Conservation (phyloP, 768 basidiomycete species). For the Rossbeevera mucosa region DNA sequence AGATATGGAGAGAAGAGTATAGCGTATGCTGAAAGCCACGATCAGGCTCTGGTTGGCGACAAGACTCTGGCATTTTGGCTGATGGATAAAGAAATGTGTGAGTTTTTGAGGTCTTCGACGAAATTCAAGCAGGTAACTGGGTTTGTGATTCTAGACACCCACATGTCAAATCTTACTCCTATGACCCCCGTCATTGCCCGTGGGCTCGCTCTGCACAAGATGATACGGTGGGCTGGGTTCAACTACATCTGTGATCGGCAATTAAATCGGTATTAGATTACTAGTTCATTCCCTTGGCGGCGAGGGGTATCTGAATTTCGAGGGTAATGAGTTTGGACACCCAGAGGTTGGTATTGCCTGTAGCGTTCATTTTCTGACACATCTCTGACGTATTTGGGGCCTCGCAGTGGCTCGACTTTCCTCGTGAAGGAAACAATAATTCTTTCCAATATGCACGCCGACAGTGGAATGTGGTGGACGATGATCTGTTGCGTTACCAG, state of each 20-base stretch:
- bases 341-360: slow-evolving; percentile 62
- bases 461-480: slow-evolving; percentile 95
- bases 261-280: slow-evolving; percentile 46
- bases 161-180: slow-evolving; percentile 86
- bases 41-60: slow-evolving; percentile 97
- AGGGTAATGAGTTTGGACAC: slow-evolving; percentile 98
- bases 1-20: slow-evolving; percentile 88
- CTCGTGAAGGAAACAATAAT: slow-evolving; percentile 90
- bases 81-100: slow-evolving; percentile 99
- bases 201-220: slow-evolving; percentile 91
- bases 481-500: slow-evolving; percentile 79
- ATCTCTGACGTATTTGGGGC: neutral
- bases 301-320: slow-evolving; percentile 97
- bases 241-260: neutral
- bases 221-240: slow-evolving; percentile 70
- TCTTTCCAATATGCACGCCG: slow-evolving; percentile 97
- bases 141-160: slow-evolving; percentile 54
- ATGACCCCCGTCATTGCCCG: slow-evolving; percentile 84
- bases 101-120: slow-evolving; percentile 26
- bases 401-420: slow-evolving; percentile 96
- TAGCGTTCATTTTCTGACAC: neutral
- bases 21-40: slow-evolving; percentile 93
- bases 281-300: slow-evolving; percentile 91
- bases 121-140: neutral
- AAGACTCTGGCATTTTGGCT: slow-evolving; percentile 99